phyloP scores from a whole-genome alignment of 2,329 filamentous ascomycete species.

The Aspergillus transmontanensis region DNA sequence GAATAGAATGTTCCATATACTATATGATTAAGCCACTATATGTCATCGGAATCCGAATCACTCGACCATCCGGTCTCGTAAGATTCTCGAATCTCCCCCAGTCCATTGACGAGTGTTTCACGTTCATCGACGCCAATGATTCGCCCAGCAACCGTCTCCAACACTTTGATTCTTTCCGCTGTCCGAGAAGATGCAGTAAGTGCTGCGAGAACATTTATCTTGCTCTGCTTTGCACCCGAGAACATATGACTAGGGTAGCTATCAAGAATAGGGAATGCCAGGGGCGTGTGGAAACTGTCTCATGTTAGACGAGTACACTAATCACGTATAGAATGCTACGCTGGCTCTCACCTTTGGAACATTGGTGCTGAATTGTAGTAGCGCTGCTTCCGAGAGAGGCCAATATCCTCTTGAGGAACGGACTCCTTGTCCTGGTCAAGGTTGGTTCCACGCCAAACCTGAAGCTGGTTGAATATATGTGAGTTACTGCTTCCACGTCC shows the following conservation, averaged over 20 bases:
- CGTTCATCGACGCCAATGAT: slow-evolving; percentile 73
- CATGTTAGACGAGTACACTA: slow-evolving; percentile 7
- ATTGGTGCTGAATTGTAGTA: slow-evolving; percentile 37
- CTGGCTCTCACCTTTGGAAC: slow-evolving; percentile 33
- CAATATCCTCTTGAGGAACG: slow-evolving; percentile 24
- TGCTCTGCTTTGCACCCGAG: slow-evolving; percentile 48
- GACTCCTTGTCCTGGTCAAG: slow-evolving; percentile 16
- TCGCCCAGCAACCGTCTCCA: slow-evolving; percentile 66
- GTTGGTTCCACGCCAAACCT: slow-evolving; percentile 34
- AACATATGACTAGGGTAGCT: slow-evolving; percentile 81
- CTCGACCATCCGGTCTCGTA: slow-evolving; percentile 89
- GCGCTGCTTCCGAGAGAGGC: slow-evolving; percentile 32
- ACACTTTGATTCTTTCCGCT: slow-evolving; percentile 65
- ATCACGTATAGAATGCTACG: neutral
- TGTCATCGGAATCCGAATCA: slow-evolving; percentile 54
- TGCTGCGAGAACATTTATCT: slow-evolving; percentile 53
- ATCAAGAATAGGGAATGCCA: slow-evolving; percentile 76
- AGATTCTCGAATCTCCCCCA: slow-evolving; percentile 81
- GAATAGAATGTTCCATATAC: neutral
- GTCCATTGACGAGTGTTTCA: slow-evolving; percentile 77
- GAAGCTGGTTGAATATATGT: slow-evolving; percentile 40
- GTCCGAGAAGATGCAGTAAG: slow-evolving; percentile 76
- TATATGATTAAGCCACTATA: slow-evolving; percentile 27
- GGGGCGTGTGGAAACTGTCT: slow-evolving; percentile 39
- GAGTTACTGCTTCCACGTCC: slow-evolving; percentile 25